Base-by-base conservation (phyloP, 73 alveolate species). In the Stentor coeruleus region DNA sequence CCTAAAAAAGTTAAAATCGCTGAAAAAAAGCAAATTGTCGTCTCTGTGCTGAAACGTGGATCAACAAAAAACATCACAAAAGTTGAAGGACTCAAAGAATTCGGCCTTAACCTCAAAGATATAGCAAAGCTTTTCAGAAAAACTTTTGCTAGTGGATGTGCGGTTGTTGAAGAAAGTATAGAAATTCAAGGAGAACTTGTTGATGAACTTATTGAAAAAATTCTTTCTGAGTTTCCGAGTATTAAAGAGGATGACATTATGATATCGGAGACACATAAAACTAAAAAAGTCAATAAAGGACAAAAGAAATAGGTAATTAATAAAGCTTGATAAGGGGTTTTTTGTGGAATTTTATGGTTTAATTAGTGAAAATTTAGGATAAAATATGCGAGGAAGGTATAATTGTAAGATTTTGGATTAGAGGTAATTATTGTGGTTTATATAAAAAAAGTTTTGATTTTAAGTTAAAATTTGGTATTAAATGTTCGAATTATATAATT, bases 111-210 rank as follows among this genome's bases (percentile, higher is more conserved):
- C 33, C 39, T 66, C 0, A 66, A 66, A 31, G 79, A 20, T 20
- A 40, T 11, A 40, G 39, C 42, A 14, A 66, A 66, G 37, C 11
- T 11, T 66, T 20, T 66, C 33, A 20, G 79, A 66, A 66, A 66
- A 66, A 20, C n/a, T 20, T 66, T 66, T 66, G 79, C 79, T 1
- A 20, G 79, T 66, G 79, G 79, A 31, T 66, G 79, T 33, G 37
- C 40, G 1, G 79, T 66, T 1, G 79, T 66, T 66, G 79, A 66
- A 28, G 79, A 66, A 28, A 33, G 79, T 26, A 66, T 66, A 14
- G 79, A 66, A 66, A 20, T 66, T 1, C 79, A 66, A 33, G 79
- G 79, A 66, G 37, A 66, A 37, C 0, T 31, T 14, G 79, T 66
- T 2, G 37, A 66, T 31, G 40, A 66, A 26, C 49, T 66, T 20